Conservation (phyloP, 2,329 filamentous ascomycete species). For the Sphaerulina populicola region DNA sequence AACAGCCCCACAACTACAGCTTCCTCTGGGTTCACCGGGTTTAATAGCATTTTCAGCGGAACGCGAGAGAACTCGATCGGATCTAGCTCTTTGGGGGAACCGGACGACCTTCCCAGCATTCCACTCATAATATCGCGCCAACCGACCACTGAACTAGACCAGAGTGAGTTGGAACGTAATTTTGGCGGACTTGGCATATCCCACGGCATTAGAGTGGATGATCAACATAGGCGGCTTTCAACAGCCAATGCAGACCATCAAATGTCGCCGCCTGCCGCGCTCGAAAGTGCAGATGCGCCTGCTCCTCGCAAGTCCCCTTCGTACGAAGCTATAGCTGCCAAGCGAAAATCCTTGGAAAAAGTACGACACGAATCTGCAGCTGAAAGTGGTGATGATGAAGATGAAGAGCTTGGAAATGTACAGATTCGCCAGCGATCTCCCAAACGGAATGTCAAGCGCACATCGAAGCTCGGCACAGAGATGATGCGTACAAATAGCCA, state of each 20-base stretch:
- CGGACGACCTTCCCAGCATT: conserved; percentile 72
- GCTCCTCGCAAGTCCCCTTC: conserved; percentile 56
- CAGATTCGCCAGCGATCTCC: conserved; percentile 55
- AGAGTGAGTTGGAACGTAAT: conserved; percentile 45
- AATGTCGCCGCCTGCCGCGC: conserved; percentile 54
- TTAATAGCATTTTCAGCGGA: conserved; percentile 39
- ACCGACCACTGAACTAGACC: conserved; percentile 57
- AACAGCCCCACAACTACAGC: conserved; percentile 78
- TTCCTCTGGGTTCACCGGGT: conserved; percentile 64
- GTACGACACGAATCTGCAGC: conserved; percentile 59
- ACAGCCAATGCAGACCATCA: conserved; percentile 52
- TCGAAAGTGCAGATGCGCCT: conserved; percentile 21
- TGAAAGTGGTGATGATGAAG: conserved; percentile 68
- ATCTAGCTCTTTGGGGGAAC: conserved; percentile 79
- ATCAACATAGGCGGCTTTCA: conserved; percentile 17
- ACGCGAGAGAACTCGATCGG: conserved; percentile 75
- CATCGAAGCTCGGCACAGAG: conserved; percentile 83
- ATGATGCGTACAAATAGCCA: conserved; percentile 98
- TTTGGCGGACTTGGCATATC: conserved; percentile 64
- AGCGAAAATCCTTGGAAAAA: conserved; percentile 67
- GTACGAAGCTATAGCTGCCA: conserved; percentile 64
- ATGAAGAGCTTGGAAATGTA: conserved; percentile 69
- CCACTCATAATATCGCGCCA: conserved; percentile 63
- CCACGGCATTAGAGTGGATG: conserved; percentile 16
- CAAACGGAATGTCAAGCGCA: conserved; percentile 37